These are phyloP conservation scores for Tuber borchii DNA, from an alignment of 495 filamentous ascomycete species.

Conservation along the genomic window DNA sequence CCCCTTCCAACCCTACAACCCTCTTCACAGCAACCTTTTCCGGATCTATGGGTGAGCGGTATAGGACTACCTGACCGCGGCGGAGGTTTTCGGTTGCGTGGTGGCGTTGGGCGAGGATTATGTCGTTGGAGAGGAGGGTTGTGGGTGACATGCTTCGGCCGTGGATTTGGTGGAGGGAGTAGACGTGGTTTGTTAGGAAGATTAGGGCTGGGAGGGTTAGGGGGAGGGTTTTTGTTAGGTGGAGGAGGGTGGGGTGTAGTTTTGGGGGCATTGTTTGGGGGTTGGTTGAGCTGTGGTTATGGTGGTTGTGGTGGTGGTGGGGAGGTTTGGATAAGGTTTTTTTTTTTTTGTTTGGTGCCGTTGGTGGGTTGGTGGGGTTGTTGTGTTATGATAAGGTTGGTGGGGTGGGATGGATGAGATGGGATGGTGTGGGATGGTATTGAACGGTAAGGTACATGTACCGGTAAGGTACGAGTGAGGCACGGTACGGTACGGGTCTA, in stretches of 20 bases:
- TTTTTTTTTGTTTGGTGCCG: too few species aligned
- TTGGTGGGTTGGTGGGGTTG: not conserved
- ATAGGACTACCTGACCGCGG: slow-evolving; percentile 54
- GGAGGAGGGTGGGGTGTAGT: slow-evolving; percentile 42
- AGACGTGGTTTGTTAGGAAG: slow-evolving; percentile 51
- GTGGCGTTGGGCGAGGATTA: slow-evolving; percentile 46
- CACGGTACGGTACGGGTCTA: not conserved
- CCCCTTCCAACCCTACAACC: slow-evolving; percentile 55
- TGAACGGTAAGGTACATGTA: too few species aligned
- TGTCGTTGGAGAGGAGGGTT: slow-evolving; percentile 44
- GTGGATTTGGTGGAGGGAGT: slow-evolving; percentile 49
- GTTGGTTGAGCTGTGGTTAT: too few species aligned
- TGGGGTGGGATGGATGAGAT: too few species aligned
- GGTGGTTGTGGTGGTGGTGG: too few species aligned
- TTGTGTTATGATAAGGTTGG: too few species aligned
- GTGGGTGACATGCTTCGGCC: slow-evolving; percentile 55
- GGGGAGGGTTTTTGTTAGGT: slow-evolving; percentile 42
- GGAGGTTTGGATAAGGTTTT: too few species aligned
- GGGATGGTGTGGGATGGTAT: too few species aligned
- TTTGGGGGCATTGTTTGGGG: slow-evolving; percentile 4
- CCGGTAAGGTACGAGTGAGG: too few species aligned
- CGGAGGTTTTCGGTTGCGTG: slow-evolving; percentile 44
- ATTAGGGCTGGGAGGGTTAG: slow-evolving; percentile 49
- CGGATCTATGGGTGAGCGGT: slow-evolving; percentile 53
- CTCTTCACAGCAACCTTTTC: slow-evolving; percentile 52